phyloP scores from a whole-genome alignment of 2,329 filamentous ascomycete genomes.

The Ophiocordyceps sinensis region DNA sequence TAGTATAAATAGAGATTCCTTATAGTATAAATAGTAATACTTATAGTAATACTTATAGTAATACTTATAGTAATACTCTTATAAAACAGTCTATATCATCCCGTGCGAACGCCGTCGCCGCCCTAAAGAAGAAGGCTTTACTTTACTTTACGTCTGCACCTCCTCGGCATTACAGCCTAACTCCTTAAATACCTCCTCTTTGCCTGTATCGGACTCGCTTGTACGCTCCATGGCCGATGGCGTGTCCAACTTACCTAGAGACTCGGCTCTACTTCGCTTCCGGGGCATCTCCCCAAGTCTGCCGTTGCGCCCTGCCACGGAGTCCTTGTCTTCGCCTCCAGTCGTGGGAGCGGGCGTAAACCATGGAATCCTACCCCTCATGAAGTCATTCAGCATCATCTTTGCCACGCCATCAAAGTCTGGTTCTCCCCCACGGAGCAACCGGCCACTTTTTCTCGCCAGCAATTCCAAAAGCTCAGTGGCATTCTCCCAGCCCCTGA shows the following conservation, averaged over 20 bases:
- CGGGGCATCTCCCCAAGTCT: constrained; percentile 75
- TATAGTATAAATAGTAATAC: too few relatives aligned
- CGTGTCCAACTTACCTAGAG: constrained; percentile 25
- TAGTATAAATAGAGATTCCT: too few relatives aligned
- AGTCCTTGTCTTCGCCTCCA: constrained; percentile 33
- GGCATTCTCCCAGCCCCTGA: constrained; percentile 63
- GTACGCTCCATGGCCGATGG: constrained; percentile 13
- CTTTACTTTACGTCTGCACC: constrained; percentile 13
- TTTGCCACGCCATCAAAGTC: constrained; percentile 92
- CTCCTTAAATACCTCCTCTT: constrained; percentile 23
- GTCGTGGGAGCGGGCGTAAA: constrained; percentile 65
- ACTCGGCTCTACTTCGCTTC: constrained; percentile 55
- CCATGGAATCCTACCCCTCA: constrained; percentile 92
- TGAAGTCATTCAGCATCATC: constrained; percentile 93
- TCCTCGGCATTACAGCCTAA: constrained; percentile 22
- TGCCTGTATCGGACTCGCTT: constrained; percentile 19
- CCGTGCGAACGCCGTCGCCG: constrained; percentile 5
- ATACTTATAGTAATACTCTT: too few relatives aligned
- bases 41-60: too few relatives aligned
- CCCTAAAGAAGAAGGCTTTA: constrained; percentile 16
- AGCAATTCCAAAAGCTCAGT: constrained; percentile 77
- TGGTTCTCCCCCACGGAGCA: constrained; percentile 85
- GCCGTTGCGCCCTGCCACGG: constrained; percentile 58
- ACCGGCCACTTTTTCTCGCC: constrained; percentile 70
- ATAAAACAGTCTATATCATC: too few relatives aligned